Evolutionary conservation across 371 early-diverging fungal genomes (phyloP).

Genomic region (Blakeslea trispora): DNA sequence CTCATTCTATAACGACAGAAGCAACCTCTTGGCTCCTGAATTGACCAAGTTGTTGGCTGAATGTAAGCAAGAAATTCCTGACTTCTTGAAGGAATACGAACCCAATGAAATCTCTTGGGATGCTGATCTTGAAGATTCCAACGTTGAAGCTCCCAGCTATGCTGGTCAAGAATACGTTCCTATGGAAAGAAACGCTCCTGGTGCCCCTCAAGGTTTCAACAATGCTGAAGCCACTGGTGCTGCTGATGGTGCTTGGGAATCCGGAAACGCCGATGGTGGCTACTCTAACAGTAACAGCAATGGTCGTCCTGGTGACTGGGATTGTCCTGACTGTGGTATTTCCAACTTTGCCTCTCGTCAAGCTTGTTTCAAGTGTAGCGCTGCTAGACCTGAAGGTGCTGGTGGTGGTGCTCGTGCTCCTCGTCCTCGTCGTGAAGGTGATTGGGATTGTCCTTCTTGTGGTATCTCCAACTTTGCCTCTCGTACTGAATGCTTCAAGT

Average conservation of each 20-base stretch:
- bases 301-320: slow-evolving; percentile 42
- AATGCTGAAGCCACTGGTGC: slow-evolving; percentile 34
- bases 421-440: slow-evolving; percentile 62
- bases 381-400: slow-evolving; percentile 57
- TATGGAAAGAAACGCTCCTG: slow-evolving; percentile 35
- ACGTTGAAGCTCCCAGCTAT: slow-evolving; percentile 44
- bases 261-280: slow-evolving; percentile 19
- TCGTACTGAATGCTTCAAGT: slow-evolving; percentile 68
- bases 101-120: slow-evolving; percentile 41
- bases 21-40: slow-evolving; percentile 54
- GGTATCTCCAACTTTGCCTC: slow-evolving; percentile 59
- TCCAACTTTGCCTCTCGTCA: slow-evolving; percentile 53
- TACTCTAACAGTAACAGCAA: slow-evolving; percentile 7
- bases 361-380: slow-evolving; percentile 68
- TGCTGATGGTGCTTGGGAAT: slow-evolving; percentile 29
- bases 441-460: slow-evolving; percentile 71
- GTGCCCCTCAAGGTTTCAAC: slow-evolving; percentile 39
- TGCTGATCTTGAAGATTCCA: slow-evolving; percentile 51
- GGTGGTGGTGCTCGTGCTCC: slow-evolving; percentile 47
- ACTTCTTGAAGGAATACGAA: slow-evolving; percentile 59
- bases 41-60: slow-evolving; percentile 76
- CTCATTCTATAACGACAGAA: slow-evolving; percentile 68
- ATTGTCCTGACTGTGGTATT: slow-evolving; percentile 51
- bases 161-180: slow-evolving; percentile 51
- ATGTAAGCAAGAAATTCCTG: slow-evolving; percentile 82